phyloP scores from a whole-genome alignment of 805 yeast species.

The Pichia nakasei region DNA sequence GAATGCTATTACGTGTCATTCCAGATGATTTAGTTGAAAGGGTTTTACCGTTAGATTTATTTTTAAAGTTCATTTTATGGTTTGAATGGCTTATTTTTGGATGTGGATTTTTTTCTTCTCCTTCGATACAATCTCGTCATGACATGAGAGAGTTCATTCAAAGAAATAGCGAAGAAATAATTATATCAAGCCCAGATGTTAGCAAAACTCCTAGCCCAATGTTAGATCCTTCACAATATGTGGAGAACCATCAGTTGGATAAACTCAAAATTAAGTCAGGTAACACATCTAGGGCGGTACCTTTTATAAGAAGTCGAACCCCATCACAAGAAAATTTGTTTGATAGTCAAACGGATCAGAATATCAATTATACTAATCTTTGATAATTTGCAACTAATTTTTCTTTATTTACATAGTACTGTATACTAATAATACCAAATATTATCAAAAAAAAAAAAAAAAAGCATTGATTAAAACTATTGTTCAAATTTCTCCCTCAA shows the following conservation, averaged over 20 bases:
- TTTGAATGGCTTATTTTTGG: slow-evolving; percentile 13
- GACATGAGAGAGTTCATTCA: too few species aligned
- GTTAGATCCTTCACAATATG: neutral
- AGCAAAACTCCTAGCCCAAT: slow-evolving; percentile 8
- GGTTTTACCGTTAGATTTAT: slow-evolving; percentile 55
- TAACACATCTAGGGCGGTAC: too few species aligned
- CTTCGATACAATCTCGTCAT: neutral
- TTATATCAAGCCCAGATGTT: neutral
- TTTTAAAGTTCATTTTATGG: slow-evolving; percentile 23
- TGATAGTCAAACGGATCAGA: neutral
- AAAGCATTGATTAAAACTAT: too few species aligned
- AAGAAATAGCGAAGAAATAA: slow-evolving; percentile 1
- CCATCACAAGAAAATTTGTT: slow-evolving; percentile 8
- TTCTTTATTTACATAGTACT: too few species aligned
- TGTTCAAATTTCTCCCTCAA: too few species aligned
- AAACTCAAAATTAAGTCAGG: neutral
- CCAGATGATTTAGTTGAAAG: slow-evolving; percentile 72
- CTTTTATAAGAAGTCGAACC: neutral
- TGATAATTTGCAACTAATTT: too few species aligned
- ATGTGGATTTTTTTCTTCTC: slow-evolving; percentile 7
- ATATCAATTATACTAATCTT: too few species aligned
- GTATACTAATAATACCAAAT: too few species aligned
- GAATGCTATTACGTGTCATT: slow-evolving; percentile 61
- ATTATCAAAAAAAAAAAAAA: too few species aligned
- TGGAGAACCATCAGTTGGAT: slow-evolving; percentile 4